Conservation (phyloP, 2,329 filamentous ascomycete species). For the Teratosphaeria destructans region DNA sequence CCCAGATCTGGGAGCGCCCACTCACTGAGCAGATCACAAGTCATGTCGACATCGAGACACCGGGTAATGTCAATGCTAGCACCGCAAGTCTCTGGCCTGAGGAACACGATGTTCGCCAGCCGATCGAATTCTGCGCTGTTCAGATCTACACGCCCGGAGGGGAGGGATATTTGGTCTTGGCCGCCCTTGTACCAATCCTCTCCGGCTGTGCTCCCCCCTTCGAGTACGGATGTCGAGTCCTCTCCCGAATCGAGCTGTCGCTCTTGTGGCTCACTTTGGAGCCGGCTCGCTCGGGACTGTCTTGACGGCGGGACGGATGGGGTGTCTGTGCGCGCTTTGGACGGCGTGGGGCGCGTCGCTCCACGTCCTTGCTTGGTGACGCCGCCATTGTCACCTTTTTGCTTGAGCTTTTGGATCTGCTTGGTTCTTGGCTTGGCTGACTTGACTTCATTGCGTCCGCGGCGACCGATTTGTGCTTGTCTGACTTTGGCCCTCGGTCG, state of each 20-base stretch:
- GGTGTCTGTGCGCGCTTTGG: neutral
- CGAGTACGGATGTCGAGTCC: neutral
- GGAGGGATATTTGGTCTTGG: neutral
- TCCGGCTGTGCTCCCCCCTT: neutral
- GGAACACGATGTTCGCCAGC: neutral
- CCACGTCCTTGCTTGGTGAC: neutral
- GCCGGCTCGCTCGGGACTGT: neutral
- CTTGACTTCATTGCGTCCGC: neutral
- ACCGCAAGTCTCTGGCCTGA: neutral
- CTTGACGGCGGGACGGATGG: neutral
- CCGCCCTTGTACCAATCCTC: neutral
- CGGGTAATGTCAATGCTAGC: neutral
- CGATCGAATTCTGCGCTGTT: neutral
- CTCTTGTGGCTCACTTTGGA: neutral
- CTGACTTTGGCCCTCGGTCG: neutral
- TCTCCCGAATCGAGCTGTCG: neutral
- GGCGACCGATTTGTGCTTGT: neutral
- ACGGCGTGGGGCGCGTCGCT: neutral
- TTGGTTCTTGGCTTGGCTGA: neutral
- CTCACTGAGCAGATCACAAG: neutral
- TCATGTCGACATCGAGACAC: neutral
- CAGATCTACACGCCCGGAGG: neutral
- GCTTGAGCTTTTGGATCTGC: neutral
- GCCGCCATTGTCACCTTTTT: neutral
- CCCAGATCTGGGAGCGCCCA: neutral